Evolutionary conservation across 2,329 filamentous ascomycete species (phyloP), one percentile per base, ranked within the genome.

Genomic region (Chrysosphaeria jannelii): DNA sequence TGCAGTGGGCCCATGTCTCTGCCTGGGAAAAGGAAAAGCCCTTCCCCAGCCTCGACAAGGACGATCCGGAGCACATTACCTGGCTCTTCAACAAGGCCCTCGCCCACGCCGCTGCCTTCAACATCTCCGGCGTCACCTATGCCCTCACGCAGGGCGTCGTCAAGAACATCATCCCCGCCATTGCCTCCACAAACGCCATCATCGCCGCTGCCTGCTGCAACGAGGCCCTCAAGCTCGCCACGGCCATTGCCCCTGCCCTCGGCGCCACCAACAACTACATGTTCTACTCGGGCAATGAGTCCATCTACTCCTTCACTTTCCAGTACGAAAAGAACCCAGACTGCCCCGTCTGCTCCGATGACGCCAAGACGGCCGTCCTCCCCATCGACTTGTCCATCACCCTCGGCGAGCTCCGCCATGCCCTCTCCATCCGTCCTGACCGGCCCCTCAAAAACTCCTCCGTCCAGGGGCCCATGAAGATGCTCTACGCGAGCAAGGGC

Each of bases 141-240:
- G 69, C 74, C 5, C 65, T 91, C 43, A 91, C 88, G 0, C 85
- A 97, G 41, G 88, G 85, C 27, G 88, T 93, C 3, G 76, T 97
- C 36, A 97, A 97, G 47, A 97, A 97, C 45, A 97, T 97, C 43
- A 97, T 97, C 30, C 85, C 85, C 0, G 88, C 85, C 14, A 97
- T 97, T 37, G 85, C 85, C 10, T 90, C 78, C 2, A 97, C 85
- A 5, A 97, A 97, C 40, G 81, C 85, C 27, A 85, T 97, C 35
- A 72, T 97, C 31, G 85, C 85, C 2, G 85, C 81, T 2, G 70
- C 74, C 24, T 93, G 81, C 45, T 93, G 85, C 45, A 93, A 90
- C 33, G 85, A 97, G 45, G 81, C 79, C 2, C 65, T 93, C 47
- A 97, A 97, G 47, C 74, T 97, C 30, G 72, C 70, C 20, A 89